Conservation (phyloP, 805 yeast genomes). For the Wickerhamomyces pijperi region DNA sequence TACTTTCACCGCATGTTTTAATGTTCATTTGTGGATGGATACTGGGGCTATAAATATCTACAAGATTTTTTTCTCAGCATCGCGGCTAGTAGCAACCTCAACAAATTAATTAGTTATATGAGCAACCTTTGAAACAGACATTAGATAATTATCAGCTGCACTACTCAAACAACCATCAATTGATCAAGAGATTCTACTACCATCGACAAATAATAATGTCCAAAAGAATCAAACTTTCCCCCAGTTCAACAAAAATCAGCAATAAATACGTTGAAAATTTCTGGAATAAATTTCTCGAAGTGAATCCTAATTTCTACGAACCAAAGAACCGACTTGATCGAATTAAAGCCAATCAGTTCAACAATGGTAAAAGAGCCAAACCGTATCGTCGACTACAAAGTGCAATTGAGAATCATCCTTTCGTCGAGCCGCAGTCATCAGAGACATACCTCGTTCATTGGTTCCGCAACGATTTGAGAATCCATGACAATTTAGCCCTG, state of each 20-base stretch:
- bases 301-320: neutral
- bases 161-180: too few species aligned
- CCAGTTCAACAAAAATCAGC: neutral
- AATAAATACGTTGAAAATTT: neutral
- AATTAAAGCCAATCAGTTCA: neutral
- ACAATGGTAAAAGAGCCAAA: neutral
- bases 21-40: too few species aligned
- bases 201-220: neutral
- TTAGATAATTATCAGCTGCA: too few species aligned
- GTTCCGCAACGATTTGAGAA: conserved; percentile 36
- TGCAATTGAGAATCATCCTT: neutral
- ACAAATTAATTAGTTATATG: too few species aligned
- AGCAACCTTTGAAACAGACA: too few species aligned
- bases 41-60: too few species aligned
- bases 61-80: too few species aligned
- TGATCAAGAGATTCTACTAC: too few species aligned
- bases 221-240: neutral
- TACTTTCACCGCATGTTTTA: too few species aligned
- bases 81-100: too few species aligned
- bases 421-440: neutral
- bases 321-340: neutral
- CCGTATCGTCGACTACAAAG: neutral
- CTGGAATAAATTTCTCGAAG: neutral
- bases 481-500: conserved; percentile 32
- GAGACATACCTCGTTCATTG: conserved; percentile 27